A percentile compares a stretch with the other conserved stretches of the same genome.
These are phyloP conservation scores for Lipomyces yarrowii DNA, from an alignment of 1,139 yeast species.

Conservation along the genomic window DNA sequence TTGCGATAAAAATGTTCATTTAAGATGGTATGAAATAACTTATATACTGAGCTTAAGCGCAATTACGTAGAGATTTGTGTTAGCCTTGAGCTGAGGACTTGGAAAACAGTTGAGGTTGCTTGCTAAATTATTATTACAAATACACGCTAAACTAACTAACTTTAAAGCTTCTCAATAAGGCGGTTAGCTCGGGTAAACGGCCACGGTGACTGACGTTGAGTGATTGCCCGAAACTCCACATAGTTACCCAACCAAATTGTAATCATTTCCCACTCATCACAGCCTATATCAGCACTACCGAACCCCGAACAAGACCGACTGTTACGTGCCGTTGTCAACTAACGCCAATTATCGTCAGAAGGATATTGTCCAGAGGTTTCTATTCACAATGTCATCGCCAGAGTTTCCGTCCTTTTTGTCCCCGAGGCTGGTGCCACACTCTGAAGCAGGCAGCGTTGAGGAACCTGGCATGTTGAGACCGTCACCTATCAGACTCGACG, in stretches of 20 bases:
- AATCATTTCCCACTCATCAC: not conserved
- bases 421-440: slow-evolving; percentile 19
- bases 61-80: not conserved
- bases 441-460: not conserved
- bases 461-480: not conserved
- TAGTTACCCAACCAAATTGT: not conserved
- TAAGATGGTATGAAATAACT: too few species aligned
- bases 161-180: too few species aligned
- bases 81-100: not conserved
- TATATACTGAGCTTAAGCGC: not conserved
- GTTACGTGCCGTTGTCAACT: not conserved
- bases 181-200: not conserved
- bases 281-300: not conserved
- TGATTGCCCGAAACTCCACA: too few species aligned
- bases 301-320: not conserved
- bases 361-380: not conserved
- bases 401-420: slow-evolving; percentile 29
- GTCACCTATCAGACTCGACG: slow-evolving; percentile 9
- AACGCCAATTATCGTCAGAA: not conserved
- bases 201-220: not conserved
- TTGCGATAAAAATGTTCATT: too few species aligned
- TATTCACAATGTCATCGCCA: not conserved
- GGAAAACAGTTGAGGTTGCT: not conserved
- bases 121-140: not conserved
- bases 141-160: too few species aligned